These are phyloP conservation scores for Tricholomella constricta DNA, from an alignment of 768 basidiomycete genomes.

Conservation along the genomic window DNA sequence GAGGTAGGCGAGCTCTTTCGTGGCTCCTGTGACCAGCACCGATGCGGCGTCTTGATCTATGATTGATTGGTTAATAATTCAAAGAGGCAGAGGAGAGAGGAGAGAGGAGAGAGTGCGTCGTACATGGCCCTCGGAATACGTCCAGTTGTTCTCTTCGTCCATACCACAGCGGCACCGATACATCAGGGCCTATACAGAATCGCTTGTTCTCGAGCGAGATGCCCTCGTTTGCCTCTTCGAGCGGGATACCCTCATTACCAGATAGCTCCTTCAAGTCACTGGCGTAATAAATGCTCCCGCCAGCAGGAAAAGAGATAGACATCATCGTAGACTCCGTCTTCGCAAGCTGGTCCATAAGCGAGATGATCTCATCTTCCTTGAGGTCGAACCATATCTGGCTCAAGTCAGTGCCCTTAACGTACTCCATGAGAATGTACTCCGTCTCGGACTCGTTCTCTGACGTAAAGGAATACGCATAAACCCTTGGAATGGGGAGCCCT, in stretches of 20 bases:
- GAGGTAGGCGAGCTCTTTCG: slow-evolving; percentile 33
- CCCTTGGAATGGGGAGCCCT: slow-evolving; percentile 31
- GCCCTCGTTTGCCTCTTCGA: slow-evolving; percentile 16
- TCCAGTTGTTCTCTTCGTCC: slow-evolving; percentile 21
- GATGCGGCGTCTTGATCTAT: slow-evolving; percentile 28
- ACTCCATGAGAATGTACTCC: slow-evolving; percentile 41
- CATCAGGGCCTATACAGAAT: slow-evolving; percentile 37
- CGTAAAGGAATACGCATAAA: slow-evolving; percentile 31
- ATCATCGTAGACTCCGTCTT: slow-evolving; percentile 43
- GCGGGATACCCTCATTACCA: slow-evolving; percentile 22
- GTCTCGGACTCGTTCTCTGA: slow-evolving; percentile 29
- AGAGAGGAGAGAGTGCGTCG: slow-evolving; percentile 17
- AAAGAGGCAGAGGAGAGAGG: slow-evolving; percentile 10
- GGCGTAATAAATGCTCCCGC: slow-evolving; percentile 43
- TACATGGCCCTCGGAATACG: slow-evolving; percentile 27
- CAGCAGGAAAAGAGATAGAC: slow-evolving; percentile 43
- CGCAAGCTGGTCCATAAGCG: slow-evolving; percentile 37
- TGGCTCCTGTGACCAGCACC: slow-evolving; percentile 25
- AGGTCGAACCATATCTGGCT: slow-evolving; percentile 35
- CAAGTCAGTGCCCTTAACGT: slow-evolving; percentile 33
- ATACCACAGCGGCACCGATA: slow-evolving; percentile 26
- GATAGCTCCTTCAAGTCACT: slow-evolving; percentile 37
- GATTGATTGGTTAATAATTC: slow-evolving; percentile 13
- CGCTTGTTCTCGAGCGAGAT: slow-evolving; percentile 8
- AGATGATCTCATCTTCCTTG: slow-evolving; percentile 30